Evolutionary conservation across 805 yeast species (phyloP), one percentile per base, ranked within the genome.

Genomic region (Monosporozyma aquatica): DNA sequence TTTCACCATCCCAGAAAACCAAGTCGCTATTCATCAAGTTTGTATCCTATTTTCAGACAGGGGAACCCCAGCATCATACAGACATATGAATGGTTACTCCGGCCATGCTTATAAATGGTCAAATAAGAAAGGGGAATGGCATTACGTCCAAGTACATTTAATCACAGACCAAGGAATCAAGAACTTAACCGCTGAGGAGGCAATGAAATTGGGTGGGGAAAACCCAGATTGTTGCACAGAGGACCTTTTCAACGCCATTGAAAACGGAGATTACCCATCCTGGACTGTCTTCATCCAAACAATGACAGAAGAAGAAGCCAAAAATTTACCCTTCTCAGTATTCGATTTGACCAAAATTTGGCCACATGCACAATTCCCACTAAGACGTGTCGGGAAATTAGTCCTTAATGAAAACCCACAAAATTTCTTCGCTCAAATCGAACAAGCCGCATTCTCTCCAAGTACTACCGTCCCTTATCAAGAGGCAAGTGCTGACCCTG

Each of bases 301-400:
- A 36, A 87, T 87, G 95, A 82, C 95, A 27, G 75, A 76, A 47
- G 84, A 78, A 53, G 79, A 87, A 65, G 87, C 95, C 46, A 74
- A 80, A 64, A 65, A 76, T 47, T 75, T 75, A 39, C 81, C 82
- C 59, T 86, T 82, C 67, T 82, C 90, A 5, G 89, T 87, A 36
- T 86, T 84, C 60, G 96, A 87, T 66, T 72, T 87, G 63, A 87
- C 96, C 49, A 87, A 87, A 70, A 82, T 84, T 43, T 87, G 96
- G 96, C 87, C 95, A 27, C 94, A 87, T 60, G 69, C 67, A 53
- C 80, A 86, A 44, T 87, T 78, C 72, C 95, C 96, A 58, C 66
- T 87, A 68, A 77, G 95, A 64, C 78, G 79, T 63, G 80, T 87
- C 59, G 96, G 95, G 62, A 80, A 78, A 62, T 68, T 86, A 50